Base-by-base conservation (phyloP, 345 rosid species). In the Streptanthus diversifolius region DNA sequence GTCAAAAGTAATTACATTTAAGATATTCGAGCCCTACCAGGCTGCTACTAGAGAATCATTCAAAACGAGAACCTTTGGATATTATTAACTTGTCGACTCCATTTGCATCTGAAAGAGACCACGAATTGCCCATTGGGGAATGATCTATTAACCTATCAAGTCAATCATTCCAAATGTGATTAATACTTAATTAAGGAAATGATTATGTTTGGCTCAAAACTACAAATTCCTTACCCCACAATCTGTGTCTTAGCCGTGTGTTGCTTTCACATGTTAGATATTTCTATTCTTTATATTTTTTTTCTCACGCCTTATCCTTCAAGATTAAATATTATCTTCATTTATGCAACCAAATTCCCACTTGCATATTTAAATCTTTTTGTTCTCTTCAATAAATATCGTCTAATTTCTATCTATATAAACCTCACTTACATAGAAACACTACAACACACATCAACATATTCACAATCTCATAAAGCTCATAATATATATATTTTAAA, bases 191-290 rank as follows among this genome's bases (percentile, higher is more conserved):
- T 48, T 47, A 45, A 72, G 32, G 65, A 32, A 39, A 57, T 37
- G 35, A 58, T 73, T 29, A 21, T 66, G 68, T 74, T 58, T 58
- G 54, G 72, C 73, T 58, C 13, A 18, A 9, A 65, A 56, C 59
- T 44, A 55, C 30, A 33, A 43, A 4, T 43, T 64, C 39, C 11
- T 30, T 21, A 21, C 47, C 78, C 73, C 66, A 66, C 61, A 19
- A 13, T 29, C 54, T 49, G 55, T 59, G 73, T 74, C 25, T 30
- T 14, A 21, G 22, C 53, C 52, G 72, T 66, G 72, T 66, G 59
- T 74, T 74, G 61, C 61, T 66, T 66, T 74, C 45, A 45, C 53
- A 11, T 58, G 3, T 14, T 47, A 66, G 78, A 74, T 73, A 36
- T 73, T 55, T 45, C 11, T 13, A 30, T 0, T 0, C 4, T 2